These are phyloP conservation scores for Phytophthora pseudosyringae DNA, from an alignment of 352 stramenopile species.

Conservation along the genomic window DNA sequence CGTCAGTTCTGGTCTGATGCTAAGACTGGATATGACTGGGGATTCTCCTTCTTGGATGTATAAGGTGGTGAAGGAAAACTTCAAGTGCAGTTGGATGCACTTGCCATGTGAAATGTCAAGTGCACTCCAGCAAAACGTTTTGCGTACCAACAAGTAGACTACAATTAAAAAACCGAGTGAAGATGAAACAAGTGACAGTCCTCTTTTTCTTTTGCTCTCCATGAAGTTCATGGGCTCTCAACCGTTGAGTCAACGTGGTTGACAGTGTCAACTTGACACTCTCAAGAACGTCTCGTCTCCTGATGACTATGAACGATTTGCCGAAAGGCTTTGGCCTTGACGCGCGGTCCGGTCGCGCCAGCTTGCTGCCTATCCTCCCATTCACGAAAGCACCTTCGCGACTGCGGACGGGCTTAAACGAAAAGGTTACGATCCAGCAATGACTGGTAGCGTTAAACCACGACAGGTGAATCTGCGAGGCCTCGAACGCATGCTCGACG, in stretches of 20 bases:
- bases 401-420: neutral
- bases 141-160: too few relatives aligned
- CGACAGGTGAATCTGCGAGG: constrained; percentile 30
- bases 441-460: neutral
- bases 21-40: too few relatives aligned
- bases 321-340: neutral
- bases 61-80: neutral
- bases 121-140: too few relatives aligned
- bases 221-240: neutral
- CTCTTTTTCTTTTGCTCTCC: neutral
- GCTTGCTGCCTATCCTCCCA: neutral
- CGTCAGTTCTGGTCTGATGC: constrained; percentile 13
- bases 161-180: too few relatives aligned
- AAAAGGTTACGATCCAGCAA: neutral
- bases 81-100: too few relatives aligned
- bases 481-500: constrained; percentile 32
- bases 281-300: too few relatives aligned
- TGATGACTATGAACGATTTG: neutral
- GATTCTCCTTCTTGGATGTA: neutral
- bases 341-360: neutral
- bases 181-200: too few relatives aligned
- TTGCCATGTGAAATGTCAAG: too few relatives aligned
- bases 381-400: neutral
- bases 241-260: neutral
- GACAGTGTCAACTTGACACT: too few relatives aligned